phyloP scores from a whole-genome alignment of 192 early-diverging fungal genomes.

The Tieghemiomyces parasiticus region DNA sequence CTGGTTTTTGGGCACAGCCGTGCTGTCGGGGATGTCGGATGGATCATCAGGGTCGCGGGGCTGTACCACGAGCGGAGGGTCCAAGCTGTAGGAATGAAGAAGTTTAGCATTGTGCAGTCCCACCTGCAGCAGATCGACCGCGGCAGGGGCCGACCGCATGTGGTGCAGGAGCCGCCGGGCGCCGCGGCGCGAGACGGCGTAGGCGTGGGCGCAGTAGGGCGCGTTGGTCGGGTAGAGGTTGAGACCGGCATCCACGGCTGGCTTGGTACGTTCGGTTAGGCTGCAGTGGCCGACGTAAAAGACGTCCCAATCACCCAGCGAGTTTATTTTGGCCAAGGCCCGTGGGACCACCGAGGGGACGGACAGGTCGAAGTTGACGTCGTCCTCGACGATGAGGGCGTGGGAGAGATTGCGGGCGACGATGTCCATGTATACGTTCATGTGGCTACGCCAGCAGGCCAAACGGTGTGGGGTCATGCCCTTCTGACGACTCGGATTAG shows the following conservation, averaged over 20 bases:
- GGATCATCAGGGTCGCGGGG: constrained; percentile 15
- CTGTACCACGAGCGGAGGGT: constrained; percentile 28
- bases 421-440: constrained; percentile 26
- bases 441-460: constrained; percentile 16
- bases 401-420: constrained; percentile 18
- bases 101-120: constrained; percentile 21
- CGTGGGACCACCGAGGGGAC: constrained; percentile 12
- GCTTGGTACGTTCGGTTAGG: constrained; percentile 19
- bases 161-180: constrained; percentile 22
- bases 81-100: constrained; percentile 18
- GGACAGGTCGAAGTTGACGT: constrained; percentile 29
- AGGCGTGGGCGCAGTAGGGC: constrained; percentile 29
- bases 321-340: constrained; percentile 12
- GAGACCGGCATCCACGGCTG: background rate
- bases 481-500: background rate
- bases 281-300: constrained; percentile 30
- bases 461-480: constrained; percentile 3
- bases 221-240: constrained; percentile 1
- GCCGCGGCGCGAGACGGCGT: constrained; percentile 23
- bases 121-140: constrained; percentile 24
- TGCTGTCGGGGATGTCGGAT: constrained; percentile 7
- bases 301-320: constrained; percentile 24
- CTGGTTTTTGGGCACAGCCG: background rate
- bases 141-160: constrained; percentile 1
- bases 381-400: constrained; percentile 28